Evolutionary conservation across 306 rosid species (phyloP), one percentile per base, ranked within the genome.

Genomic region (Vigna nakashimae): DNA sequence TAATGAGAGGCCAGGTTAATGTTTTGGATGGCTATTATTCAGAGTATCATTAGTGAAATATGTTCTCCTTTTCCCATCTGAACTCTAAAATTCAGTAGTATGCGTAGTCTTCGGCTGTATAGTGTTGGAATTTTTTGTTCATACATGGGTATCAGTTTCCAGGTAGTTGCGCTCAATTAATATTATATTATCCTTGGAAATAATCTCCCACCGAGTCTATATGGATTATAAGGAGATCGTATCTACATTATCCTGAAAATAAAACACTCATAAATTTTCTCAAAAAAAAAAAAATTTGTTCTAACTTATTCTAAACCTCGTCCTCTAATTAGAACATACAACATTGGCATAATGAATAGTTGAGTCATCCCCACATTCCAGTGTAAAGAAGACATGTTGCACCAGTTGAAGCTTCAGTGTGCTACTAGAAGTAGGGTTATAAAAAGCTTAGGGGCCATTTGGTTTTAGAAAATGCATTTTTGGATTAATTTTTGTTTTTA

Each of bases 391-490:
- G 24, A 79, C 28, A 24, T 40, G 45, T 38, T 28, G 69, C 71
- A 58, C 53, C 45, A 15, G 20, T 78, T 60, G 12, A 45, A 30
- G 16, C 14, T 45, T 59, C 46, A 59, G 46, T 42, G 9, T n/a
- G 68, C 45, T 45, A 59, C 32, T 74, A 26, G 53, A 74, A 59
- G 45, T 28, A 58, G 28, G 46, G 69, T 74, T 43, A 12, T 73
- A 45, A 15, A 30, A 74, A 59, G 8, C 40, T 69, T n/a, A 42
- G 60, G 16, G 24, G 7, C 22, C 46, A 42, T 42, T 42, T 42
- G 46, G 12, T 42, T 9, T 42, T 3, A 42, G 13, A 42, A 42
- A 40, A 40, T 40, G 45, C 45, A 20, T 8, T 40, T 40, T 40
- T 8, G 11, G 45, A 40, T 8, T 40, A 15, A 15, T 51, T 51